phyloP scores from a whole-genome alignment of 2,329 filamentous ascomycete genomes.

The Aureobasidium vineae region DNA sequence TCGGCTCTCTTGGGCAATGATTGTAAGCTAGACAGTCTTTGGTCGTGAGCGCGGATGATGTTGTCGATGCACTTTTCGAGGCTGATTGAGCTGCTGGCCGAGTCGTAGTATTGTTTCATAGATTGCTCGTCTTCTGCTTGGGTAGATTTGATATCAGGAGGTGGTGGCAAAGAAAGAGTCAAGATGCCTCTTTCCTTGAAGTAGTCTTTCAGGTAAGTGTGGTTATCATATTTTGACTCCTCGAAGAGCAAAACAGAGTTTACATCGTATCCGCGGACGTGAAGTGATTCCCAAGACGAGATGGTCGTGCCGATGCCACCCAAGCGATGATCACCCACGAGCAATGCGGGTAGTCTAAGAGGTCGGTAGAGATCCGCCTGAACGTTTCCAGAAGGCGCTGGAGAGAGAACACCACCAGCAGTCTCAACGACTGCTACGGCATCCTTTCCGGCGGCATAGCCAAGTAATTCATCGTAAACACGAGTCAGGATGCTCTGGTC shows the following conservation, averaged over 20 bases:
- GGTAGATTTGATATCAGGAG: slow-evolving; percentile 52
- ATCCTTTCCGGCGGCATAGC: slow-evolving; percentile 45
- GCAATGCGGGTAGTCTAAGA: slow-evolving; percentile 67
- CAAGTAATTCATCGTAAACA: slow-evolving; percentile 44
- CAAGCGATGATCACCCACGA: slow-evolving; percentile 71
- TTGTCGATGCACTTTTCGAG: slow-evolving; percentile 51
- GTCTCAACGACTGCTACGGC: slow-evolving; percentile 75
- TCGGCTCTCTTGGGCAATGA: slow-evolving; percentile 62
- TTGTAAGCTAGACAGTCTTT: slow-evolving; percentile 59
- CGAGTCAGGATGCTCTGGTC: slow-evolving; percentile 38
- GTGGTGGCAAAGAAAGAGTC: slow-evolving; percentile 44
- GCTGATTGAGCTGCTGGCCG: slow-evolving; percentile 42
- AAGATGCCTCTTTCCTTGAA: slow-evolving; percentile 60
- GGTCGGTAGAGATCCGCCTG: slow-evolving; percentile 77
- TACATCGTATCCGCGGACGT: slow-evolving; percentile 75
- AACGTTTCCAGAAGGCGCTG: slow-evolving; percentile 69
- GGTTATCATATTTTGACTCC: slow-evolving; percentile 65
- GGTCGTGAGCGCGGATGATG: slow-evolving; percentile 55
- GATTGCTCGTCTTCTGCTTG: slow-evolving; percentile 52
- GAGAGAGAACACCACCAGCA: slow-evolving; percentile 78
- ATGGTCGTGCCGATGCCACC: slow-evolving; percentile 81
- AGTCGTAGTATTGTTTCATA: slow-evolving; percentile 65
- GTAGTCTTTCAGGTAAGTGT: slow-evolving; percentile 65
- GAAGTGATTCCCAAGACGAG: slow-evolving; percentile 74
- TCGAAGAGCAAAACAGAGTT: slow-evolving; percentile 68